These are phyloP conservation scores for Oenanthe javanica DNA, from an alignment of 140 eudicot species.

Conservation along the genomic window DNA sequence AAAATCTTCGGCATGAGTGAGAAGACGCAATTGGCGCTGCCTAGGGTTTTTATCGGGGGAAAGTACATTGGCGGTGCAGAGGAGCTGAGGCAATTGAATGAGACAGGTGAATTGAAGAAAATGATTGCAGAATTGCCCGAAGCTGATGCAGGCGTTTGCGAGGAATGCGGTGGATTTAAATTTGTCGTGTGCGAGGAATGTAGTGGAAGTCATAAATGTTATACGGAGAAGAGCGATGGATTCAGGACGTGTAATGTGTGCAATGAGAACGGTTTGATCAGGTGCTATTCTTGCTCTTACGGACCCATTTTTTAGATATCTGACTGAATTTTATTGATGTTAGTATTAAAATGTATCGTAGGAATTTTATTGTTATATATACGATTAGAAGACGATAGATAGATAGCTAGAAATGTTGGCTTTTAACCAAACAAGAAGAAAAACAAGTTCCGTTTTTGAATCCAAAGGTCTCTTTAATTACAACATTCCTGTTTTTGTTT, in stretches of 20 bases:
- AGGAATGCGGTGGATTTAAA: conserved; percentile 66
- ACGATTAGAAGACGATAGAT: background rate
- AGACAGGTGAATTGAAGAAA: conserved; percentile 65
- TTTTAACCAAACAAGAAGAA: background rate
- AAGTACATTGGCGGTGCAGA: conserved; percentile 77
- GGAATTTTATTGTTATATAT: background rate
- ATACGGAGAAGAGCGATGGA: conserved; percentile 49
- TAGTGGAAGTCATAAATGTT: conserved; percentile 69
- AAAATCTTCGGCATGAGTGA: conserved; percentile 17
- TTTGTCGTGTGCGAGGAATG: conserved; percentile 71
- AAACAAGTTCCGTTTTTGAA: background rate
- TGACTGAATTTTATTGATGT: conserved; percentile 6
- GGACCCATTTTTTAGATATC: conserved; percentile 22
- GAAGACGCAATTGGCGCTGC: conserved; percentile 30
- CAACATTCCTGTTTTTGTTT: background rate
- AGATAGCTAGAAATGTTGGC: conserved; percentile 1
- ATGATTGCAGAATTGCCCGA: conserved; percentile 56
- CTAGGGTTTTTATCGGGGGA: conserved; percentile 82
- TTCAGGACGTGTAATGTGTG: conserved; percentile 61
- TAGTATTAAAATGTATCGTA: background rate
- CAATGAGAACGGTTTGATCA: conserved; percentile 77
- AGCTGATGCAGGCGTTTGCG: conserved; percentile 36
- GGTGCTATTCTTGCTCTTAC: conserved; percentile 50
- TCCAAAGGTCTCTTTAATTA: background rate
- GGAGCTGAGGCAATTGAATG: conserved; percentile 52